These are phyloP conservation scores for Hortaea werneckii DNA, from an alignment of 2,329 filamentous ascomycete species.

Conservation along the genomic window DNA sequence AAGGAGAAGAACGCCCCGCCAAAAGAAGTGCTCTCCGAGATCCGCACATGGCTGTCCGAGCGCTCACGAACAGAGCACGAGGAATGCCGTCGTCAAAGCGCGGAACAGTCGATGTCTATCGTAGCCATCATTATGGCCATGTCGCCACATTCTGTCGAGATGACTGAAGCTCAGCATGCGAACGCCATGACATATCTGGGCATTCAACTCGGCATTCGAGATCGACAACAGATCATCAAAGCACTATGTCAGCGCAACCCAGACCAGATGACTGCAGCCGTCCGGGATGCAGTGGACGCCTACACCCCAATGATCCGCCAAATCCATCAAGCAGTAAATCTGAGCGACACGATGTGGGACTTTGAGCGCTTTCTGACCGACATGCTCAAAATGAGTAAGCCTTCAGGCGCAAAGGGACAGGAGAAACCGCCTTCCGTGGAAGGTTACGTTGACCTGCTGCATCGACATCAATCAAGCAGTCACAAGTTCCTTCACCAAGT, in stretches of 20 bases:
- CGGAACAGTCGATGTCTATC: constrained; percentile 48
- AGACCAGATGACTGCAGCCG: constrained; percentile 59
- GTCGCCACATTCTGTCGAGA: constrained; percentile 34
- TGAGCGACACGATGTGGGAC: constrained; percentile 58
- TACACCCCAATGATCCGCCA: constrained; percentile 66
- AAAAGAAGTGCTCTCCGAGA: constrained; percentile 51
- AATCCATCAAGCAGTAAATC: constrained; percentile 61
- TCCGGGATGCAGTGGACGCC: constrained; percentile 54
- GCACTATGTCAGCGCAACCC: constrained; percentile 59
- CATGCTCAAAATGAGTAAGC: constrained; percentile 49
- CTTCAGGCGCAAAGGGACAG: constrained; percentile 17
- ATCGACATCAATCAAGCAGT: constrained; percentile 51
- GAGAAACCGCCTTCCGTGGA: constrained; percentile 50
- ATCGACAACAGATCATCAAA: constrained; percentile 60
- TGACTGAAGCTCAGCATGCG: constrained; percentile 52
- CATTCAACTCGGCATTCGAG: constrained; percentile 58
- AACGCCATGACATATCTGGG: constrained; percentile 61
- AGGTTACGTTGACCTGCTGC: constrained; percentile 59
- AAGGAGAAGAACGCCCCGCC: constrained; percentile 48
- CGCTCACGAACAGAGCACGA: constrained; percentile 48
- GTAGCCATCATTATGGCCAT: constrained; percentile 52
- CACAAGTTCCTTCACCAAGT: constrained; percentile 65
- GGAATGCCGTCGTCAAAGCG: constrained; percentile 47
- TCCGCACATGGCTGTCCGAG: constrained; percentile 47
- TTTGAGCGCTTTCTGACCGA: constrained; percentile 60